These are phyloP conservation scores for Neospora caninum DNA, from an alignment of 169 alveolate species.

Conservation along the genomic window DNA sequence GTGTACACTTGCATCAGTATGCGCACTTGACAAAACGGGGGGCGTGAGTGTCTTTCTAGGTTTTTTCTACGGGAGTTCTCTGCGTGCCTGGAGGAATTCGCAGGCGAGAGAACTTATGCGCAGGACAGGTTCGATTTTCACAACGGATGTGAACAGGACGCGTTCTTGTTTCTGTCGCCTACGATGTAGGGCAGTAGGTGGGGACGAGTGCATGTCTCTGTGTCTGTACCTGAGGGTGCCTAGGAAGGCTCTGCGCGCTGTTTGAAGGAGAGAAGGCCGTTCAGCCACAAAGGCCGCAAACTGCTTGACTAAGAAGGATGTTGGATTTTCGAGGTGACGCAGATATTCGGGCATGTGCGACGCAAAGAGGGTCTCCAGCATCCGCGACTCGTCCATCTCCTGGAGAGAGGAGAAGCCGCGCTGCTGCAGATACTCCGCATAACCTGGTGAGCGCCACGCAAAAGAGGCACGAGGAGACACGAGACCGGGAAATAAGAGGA, in stretches of 20 bases:
- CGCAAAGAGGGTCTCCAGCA: neutral
- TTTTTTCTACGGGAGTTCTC: no score
- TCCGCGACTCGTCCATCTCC: neutral
- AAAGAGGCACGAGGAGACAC: no score
- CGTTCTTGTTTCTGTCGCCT: no score
- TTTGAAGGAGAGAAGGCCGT: conserved; percentile 9
- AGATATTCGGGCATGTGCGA: conserved; percentile 31
- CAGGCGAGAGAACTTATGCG: no score
- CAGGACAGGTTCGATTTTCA: no score
- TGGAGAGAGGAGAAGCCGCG: neutral
- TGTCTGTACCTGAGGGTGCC: conserved; percentile 21
- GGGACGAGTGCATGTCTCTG: neutral
- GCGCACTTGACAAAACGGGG: no score
- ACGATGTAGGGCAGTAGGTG: no score
- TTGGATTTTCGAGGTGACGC: neutral
- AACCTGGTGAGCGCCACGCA: neutral
- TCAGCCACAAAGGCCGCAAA: neutral
- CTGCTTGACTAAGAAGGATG: conserved; percentile 14
- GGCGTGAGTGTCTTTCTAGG: no score
- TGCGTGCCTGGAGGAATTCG: no score
- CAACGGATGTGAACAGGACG: no score
- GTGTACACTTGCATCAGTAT: no score
- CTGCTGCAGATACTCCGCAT: conserved; percentile 11
- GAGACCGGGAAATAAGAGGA: neutral
- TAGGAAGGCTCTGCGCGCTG: conserved; percentile 23